phyloP scores from a whole-genome alignment of 164 flowering plant species.

The Stephania yunnanensis region DNA sequence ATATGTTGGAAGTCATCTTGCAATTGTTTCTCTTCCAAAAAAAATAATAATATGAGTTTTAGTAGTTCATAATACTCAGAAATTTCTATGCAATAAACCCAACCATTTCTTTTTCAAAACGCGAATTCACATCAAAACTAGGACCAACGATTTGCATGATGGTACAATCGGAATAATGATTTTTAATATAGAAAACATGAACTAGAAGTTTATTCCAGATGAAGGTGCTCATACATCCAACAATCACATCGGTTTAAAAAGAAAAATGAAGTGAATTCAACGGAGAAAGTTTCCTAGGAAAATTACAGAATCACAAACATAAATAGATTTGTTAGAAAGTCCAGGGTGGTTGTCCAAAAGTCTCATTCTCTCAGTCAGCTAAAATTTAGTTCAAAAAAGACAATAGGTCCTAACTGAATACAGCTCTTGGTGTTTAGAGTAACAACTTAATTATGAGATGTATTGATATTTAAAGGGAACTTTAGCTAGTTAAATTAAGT shows the following conservation, averaged over 20 bases:
- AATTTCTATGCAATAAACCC: not conserved
- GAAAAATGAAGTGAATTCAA: not conserved
- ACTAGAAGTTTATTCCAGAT: too few species aligned
- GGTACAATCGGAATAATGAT: not conserved
- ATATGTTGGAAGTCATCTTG: too few species aligned
- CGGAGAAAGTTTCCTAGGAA: not conserved
- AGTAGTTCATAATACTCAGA: not conserved
- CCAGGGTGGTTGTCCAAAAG: not conserved
- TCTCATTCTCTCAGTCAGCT: too few species aligned
- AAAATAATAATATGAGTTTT: not conserved
- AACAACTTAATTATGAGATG: too few species aligned
- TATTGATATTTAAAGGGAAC: too few species aligned
- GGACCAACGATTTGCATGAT: not conserved
- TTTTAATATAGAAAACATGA: not conserved
- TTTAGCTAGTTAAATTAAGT: too few species aligned
- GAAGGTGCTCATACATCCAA: conserved; percentile 3
- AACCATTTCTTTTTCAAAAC: not conserved
- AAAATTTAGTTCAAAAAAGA: too few species aligned
- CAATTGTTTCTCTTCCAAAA: too few species aligned
- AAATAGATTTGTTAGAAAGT: not conserved
- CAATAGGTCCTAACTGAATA: too few species aligned
- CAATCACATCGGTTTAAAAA: not conserved
- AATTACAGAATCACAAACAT: not conserved
- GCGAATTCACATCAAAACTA: conserved; percentile 1
- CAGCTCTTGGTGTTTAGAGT: too few species aligned